Evolutionary conservation across 257 asterid species (phyloP), one percentile per base, ranked within the genome.

Genomic region (Nyctanthes arbortristis): DNA sequence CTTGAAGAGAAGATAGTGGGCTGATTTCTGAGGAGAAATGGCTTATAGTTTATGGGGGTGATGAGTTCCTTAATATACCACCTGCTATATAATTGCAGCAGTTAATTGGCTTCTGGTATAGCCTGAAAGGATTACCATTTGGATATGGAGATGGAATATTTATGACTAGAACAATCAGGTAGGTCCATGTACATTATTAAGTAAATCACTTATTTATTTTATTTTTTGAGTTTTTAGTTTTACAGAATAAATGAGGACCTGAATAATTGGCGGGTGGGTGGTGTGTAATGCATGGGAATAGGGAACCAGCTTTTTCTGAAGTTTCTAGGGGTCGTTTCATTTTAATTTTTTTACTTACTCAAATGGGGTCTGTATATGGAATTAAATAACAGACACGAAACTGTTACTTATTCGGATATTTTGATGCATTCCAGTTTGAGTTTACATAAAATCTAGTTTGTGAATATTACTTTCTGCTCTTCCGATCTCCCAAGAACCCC

Each of bases 41-140:
- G n/a, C 52, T 40, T 40, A 40, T 49, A 29, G 58, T 49, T 49
- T 49, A 49, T n/a, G 56, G 56, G 58, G 27, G 58, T 7, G 29
- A 49, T 18, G 4, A 20, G 58, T 18, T 8, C 58, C 27, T 47
- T 20, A 9, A 49, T 49, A 40, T 40, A 18, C n/a, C n/a, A n/a
- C n/a, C n/a, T 47, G 18, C 54, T 43, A 13, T 16, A 14, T 43
- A 2, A 43, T 0, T 16, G 4, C 7, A 14, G 54, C 54, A 43
- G n/a, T 13, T 16, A 40, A 1, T 49, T 49, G 58, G 58, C 4
- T 49, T 47, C 7, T 18, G 56, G 56, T 47, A n/a, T n/a, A n/a
- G n/a, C n/a, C n/a, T n/a, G n/a, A n/a, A n/a, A 5, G 58, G 7
- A 49, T 49, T 27, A 20, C 4, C 5, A 18, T 6, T n/a, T 47